Evolutionary conservation across 2,329 filamentous ascomycete species (phyloP).

Genomic region (Corinectria fuckeliana): DNA sequence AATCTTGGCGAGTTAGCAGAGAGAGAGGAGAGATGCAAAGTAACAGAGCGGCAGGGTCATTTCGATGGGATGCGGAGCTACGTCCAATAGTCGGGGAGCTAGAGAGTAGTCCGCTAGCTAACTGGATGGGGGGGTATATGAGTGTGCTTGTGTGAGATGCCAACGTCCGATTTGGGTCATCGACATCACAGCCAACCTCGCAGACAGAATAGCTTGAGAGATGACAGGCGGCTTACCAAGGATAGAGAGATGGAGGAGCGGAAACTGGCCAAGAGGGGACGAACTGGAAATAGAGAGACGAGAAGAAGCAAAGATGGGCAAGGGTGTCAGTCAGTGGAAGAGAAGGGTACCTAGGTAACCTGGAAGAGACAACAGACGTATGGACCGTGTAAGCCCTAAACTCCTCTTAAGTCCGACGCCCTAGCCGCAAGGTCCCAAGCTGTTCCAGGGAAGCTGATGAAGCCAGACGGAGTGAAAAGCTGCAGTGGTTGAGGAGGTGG

Average conservation of each 20-base stretch:
- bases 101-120: slow-evolving; percentile 6
- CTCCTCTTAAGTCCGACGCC: not conserved
- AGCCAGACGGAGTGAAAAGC: not conserved
- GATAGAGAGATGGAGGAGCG: slow-evolving; percentile 14
- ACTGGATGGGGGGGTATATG: slow-evolving; percentile 1
- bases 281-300: slow-evolving; percentile 19
- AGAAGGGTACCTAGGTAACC: not conserved
- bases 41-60: not conserved
- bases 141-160: not conserved
- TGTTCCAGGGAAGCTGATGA: slow-evolving; percentile 13
- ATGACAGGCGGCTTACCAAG: slow-evolving; percentile 1
- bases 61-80: slow-evolving; percentile 7
- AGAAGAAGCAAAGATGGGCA: not conserved
- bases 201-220: slow-evolving; percentile 1
- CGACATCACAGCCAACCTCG: not conserved
- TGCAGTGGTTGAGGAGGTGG: slow-evolving; percentile 7
- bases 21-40: slow-evolving; percentile 1
- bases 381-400: not conserved
- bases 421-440: slow-evolving; percentile 1
- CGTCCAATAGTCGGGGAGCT: slow-evolving; percentile 10
- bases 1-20: slow-evolving; percentile 1
- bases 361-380: not conserved
- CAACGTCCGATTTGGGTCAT: slow-evolving; percentile 14
- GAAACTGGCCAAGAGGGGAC: slow-evolving; percentile 26
- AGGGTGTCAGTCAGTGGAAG: slow-evolving; percentile 11